These are phyloP conservation scores for Apophysomyces ossiformis DNA, from an alignment of 371 early-diverging fungal species.

Conservation along the genomic window DNA sequence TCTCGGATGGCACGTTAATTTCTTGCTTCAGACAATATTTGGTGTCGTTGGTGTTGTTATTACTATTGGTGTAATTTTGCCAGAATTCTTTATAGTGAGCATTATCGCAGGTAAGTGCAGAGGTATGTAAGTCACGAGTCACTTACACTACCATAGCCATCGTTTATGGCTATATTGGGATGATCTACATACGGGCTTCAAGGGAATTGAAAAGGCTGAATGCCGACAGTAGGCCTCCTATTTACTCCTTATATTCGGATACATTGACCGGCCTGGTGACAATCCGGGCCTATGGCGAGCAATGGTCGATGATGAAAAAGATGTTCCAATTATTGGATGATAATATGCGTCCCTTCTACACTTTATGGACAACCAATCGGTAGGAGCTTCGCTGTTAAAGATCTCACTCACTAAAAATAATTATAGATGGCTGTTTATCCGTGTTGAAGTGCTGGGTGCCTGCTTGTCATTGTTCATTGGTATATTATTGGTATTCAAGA, in stretches of 20 bases:
- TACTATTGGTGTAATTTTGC: constrained; percentile 67
- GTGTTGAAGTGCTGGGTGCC: constrained; percentile 78
- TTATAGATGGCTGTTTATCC: constrained; percentile 52
- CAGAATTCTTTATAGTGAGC: constrained; percentile 59
- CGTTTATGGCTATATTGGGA: constrained; percentile 44
- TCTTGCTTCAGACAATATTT: constrained; percentile 67
- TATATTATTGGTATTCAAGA: constrained; percentile 53
- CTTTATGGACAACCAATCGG: constrained; percentile 82
- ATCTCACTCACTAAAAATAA: constrained; percentile 25
- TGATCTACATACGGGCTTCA: constrained; percentile 60
- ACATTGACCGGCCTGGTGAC: constrained; percentile 56
- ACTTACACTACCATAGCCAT: constrained; percentile 20
- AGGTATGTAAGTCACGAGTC: background rate
- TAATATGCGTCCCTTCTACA: constrained; percentile 80
- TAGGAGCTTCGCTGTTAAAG: constrained; percentile 49
- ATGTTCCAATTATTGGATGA: constrained; percentile 59
- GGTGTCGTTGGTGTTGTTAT: constrained; percentile 70
- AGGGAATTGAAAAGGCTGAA: constrained; percentile 61
- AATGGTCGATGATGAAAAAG: constrained; percentile 46
- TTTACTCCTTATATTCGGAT: constrained; percentile 60
- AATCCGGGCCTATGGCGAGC: constrained; percentile 59
- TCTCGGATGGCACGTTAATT: constrained; percentile 70
- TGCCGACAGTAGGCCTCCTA: constrained; percentile 51
- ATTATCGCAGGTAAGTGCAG: constrained; percentile 37
- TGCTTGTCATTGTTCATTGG: constrained; percentile 73